Evolutionary conservation across 1,139 yeast species (phyloP), one percentile per base, ranked within the genome.

Genomic region (Taphrina pruni): DNA sequence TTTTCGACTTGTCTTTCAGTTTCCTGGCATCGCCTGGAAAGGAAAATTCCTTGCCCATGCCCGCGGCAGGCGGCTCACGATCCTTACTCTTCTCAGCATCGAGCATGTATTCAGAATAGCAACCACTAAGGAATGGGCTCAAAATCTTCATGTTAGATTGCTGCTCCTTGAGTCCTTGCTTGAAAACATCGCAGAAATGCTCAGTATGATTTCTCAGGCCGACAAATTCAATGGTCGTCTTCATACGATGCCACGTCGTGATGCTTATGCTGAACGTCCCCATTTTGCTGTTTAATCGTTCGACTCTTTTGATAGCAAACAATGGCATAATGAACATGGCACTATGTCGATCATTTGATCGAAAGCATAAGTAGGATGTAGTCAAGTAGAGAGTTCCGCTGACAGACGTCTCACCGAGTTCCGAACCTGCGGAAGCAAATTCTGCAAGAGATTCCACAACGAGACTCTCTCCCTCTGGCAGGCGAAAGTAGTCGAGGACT

Each of bases 21-120:
- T 88, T 88, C 72, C 84, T 84, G 1, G 96, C 85, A 76, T 90
- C 91, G 0, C 99, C 99, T 0, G 99, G 99, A 77, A 88, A 95
- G 74, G 54, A 57, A 55, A 65, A 65, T 89, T 89, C 79, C 86
- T 92, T 36, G 80, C 80, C 75, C 89, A 84, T 0, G 98, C 99
- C 55, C 93, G 81, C 0, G 99, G 99, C 35, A 95, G 95, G 1
- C 83, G 81, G 0, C 97, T 97, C 0, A 56, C 71, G 45, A 70
- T 64, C 71, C 21, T 57, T 60, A 20, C 39, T 50, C 12, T 36
- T 54, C 41, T 60, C 61, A 12, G 51, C 69, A 36, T 48, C 74
- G 64, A 72, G 75, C 50, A 83, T 78, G 76, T 90, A 93, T 76
- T 94, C 98, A 0, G 97, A 92, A 77, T 91, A 94, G 72, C 95